Conservation (phyloP, 2,329 filamentous ascomycete species). For the Aspergillus novoparasiticus region DNA sequence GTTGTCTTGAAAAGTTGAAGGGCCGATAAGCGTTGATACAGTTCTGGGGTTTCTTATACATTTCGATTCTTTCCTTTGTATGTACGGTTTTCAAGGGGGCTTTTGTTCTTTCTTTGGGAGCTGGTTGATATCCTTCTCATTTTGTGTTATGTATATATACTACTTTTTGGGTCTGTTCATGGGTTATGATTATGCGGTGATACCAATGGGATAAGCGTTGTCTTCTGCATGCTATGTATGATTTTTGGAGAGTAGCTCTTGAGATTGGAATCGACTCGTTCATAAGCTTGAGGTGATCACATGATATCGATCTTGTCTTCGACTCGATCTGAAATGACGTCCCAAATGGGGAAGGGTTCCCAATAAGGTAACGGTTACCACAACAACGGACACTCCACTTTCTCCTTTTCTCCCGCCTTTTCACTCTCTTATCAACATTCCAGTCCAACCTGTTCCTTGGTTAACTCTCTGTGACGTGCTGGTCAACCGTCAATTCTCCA, state of each 20-base stretch:
- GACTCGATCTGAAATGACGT: background rate
- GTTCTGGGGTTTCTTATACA: background rate
- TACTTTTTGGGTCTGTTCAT: background rate
- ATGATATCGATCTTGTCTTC: no score
- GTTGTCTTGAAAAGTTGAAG: conserved; percentile 70
- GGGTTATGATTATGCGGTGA: conserved; percentile 3
- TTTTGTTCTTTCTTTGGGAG: background rate
- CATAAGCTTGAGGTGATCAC: no score
- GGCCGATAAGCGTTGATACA: conserved; percentile 11
- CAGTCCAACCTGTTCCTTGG: background rate
- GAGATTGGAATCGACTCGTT: no score
- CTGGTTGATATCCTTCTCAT: conserved; percentile 10
- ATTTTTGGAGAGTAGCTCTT: no score
- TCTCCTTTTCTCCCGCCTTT: conserved; percentile 4
- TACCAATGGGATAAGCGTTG: conserved; percentile 7
- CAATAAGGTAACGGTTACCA: conserved; percentile 19
- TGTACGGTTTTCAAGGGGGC: background rate
- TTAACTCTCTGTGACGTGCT: background rate
- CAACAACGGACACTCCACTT: conserved; percentile 22
- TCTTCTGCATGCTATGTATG: background rate
- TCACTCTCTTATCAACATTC: background rate
- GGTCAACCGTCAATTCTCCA: conserved; percentile 1
- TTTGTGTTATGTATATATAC: conserved; percentile 5
- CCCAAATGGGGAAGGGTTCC: background rate
- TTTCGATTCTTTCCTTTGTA: background rate